Evolutionary conservation across 106 monocot species (phyloP).

Genomic region (Acorus gramineus): DNA sequence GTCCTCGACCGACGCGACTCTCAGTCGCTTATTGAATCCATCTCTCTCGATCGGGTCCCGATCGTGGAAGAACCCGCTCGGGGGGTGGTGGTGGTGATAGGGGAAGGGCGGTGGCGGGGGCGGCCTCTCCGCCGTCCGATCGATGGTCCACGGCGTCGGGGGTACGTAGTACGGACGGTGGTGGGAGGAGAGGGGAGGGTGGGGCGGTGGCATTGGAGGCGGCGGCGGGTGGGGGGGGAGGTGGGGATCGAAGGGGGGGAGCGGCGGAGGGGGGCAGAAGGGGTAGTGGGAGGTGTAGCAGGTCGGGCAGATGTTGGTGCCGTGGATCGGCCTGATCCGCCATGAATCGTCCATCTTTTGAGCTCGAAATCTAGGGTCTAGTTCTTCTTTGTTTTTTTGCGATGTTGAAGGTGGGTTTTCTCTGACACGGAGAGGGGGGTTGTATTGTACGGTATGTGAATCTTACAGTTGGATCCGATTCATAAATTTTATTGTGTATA

Average conservation of each 20-base stretch:
- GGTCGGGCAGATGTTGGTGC: conserved; percentile 27
- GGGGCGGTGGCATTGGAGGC: no score
- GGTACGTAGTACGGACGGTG: conserved; percentile 7
- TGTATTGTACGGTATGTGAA: no score
- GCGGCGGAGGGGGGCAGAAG: conserved; percentile 22
- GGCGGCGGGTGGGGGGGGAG: no score
- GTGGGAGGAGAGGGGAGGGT: no score
- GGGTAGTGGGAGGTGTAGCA: conserved; percentile 44
- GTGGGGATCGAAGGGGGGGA: conserved; percentile 1
- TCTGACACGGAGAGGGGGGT: no score
- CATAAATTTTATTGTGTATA: no score
- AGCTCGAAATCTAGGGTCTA: conserved; percentile 12
- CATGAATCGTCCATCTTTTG: conserved; percentile 40
- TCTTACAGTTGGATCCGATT: no score
- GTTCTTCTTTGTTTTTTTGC: no score
- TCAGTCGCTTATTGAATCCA: no score
- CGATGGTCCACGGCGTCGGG: conserved; percentile 59
- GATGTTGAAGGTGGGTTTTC: no score
- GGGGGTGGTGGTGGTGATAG: not conserved
- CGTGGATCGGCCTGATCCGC: conserved; percentile 27
- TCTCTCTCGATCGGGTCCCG: no score
- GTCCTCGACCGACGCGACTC: conserved; percentile 19
- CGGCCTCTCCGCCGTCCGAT: not conserved
- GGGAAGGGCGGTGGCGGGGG: conserved; percentile 6
- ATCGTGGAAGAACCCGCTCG: not conserved